A percentile compares a stretch with the other conserved stretches of the same genome.
phyloP scores from a whole-genome alignment of 129 eudicot genomes.

The Escallonia herrerae region DNA sequence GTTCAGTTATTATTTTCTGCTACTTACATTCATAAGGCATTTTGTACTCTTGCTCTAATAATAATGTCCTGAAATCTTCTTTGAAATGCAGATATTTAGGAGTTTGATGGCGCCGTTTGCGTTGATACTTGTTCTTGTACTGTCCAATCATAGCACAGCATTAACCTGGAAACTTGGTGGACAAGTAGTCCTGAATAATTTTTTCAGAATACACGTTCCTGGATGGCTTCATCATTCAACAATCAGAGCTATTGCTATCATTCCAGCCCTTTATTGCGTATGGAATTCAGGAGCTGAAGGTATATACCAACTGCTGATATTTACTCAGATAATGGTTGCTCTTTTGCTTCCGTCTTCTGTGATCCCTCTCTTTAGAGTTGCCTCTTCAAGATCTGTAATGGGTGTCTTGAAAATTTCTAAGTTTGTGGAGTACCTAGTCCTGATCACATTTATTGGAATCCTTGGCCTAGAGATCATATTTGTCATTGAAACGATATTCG shows the following conservation, averaged over 20 bases:
- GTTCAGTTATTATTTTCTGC: not conserved
- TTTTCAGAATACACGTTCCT: conserved; percentile 59
- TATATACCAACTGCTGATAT: conserved; percentile 66
- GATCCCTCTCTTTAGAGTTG: conserved; percentile 82
- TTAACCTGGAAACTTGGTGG: conserved; percentile 66
- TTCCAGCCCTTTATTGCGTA: conserved; percentile 69
- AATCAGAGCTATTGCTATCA: conserved; percentile 56
- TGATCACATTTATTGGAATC: conserved; percentile 64
- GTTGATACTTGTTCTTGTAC: conserved; percentile 45
- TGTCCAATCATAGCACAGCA: conserved; percentile 63
- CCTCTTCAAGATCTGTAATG: conserved; percentile 75
- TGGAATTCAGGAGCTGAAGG: conserved; percentile 89
- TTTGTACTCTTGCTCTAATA: not conserved
- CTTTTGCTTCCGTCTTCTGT: conserved; percentile 87
- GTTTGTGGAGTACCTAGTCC: conserved; percentile 41
- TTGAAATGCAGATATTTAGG: conserved; percentile 56
- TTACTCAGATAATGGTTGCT: conserved; percentile 67
- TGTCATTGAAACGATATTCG: conserved; percentile 75
- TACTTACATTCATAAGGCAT: not conserved
- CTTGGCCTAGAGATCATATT: conserved; percentile 55
- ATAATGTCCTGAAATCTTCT: not conserved
- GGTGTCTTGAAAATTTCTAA: conserved; percentile 51
- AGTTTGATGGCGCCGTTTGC: conserved; percentile 48
- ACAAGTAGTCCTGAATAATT: conserved; percentile 47
- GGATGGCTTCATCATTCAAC: conserved; percentile 86